Percentiles rank a stretch among this genome's conserved stretches.
Conservation (phyloP, 352 stramenopile genomes). For the Aphanomyces astaci region DNA sequence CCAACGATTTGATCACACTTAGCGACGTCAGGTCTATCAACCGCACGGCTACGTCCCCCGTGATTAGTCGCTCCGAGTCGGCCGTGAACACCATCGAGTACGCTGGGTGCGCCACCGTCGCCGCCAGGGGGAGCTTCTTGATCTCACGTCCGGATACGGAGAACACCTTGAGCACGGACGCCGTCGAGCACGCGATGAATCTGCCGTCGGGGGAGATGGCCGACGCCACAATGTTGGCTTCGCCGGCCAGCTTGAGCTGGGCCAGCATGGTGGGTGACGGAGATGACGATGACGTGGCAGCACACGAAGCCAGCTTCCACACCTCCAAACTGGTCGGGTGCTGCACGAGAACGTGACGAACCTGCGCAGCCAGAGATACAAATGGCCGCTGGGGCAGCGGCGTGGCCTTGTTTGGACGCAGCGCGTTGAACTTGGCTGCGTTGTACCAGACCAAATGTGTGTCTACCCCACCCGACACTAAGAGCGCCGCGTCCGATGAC, state of each 20-base stretch:
- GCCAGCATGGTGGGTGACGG: conserved; percentile 52
- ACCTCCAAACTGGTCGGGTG: conserved; percentile 61
- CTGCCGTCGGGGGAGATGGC: conserved; percentile 72
- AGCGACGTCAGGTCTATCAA: conserved; percentile 65
- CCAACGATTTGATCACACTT: conserved; percentile 68
- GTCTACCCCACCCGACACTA: conserved; percentile 90
- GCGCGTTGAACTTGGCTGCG: conserved; percentile 71
- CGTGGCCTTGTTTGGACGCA: conserved; percentile 81
- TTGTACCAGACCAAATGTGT: conserved; percentile 90
- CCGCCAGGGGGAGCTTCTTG: conserved; percentile 42
- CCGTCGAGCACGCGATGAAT: conserved; percentile 82
- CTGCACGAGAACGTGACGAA: conserved; percentile 66
- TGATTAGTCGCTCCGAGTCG: conserved; percentile 51
- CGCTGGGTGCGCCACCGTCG: conserved; percentile 23
- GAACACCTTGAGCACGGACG: conserved; percentile 85
- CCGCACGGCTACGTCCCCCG: conserved; percentile 49
- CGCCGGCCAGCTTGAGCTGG: conserved; percentile 66
- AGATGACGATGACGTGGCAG: conserved; percentile 24
- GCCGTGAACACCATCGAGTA: conserved; percentile 24
- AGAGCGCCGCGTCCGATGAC: conserved; percentile 37
- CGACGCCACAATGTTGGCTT: conserved; percentile 77
- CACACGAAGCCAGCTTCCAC: conserved; percentile 38
- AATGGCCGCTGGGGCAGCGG: conserved; percentile 77
- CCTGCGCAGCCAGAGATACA: conserved; percentile 52
- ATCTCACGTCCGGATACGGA: conserved; percentile 39